A percentile compares a stretch with the other conserved stretches of the same genome.
phyloP scores from a whole-genome alignment of 148 eudicot genomes.

The Polygonum aviculare region DNA sequence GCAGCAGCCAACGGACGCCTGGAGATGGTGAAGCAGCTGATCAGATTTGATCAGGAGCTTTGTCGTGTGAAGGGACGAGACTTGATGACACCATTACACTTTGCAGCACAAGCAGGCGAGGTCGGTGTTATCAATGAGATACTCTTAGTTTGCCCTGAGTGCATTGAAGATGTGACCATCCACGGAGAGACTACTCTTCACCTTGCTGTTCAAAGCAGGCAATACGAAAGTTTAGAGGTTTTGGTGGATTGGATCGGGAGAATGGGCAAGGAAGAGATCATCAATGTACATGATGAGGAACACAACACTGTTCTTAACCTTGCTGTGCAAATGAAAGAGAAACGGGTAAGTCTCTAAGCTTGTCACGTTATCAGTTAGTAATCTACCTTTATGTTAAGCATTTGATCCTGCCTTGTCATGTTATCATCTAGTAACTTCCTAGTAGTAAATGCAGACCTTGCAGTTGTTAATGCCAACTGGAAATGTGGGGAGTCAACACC shows the following conservation, averaged over 20 bases:
- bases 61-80: conserved; percentile 35
- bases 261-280: conserved; percentile 22
- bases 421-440: no score
- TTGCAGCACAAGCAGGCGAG: conserved; percentile 42
- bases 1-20: conserved; percentile 39
- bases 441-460: conserved; percentile 27
- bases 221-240: conserved; percentile 27
- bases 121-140: conserved; percentile 22
- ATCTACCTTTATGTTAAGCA: no score
- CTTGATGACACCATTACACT: conserved; percentile 36
- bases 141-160: conserved; percentile 26
- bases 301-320: conserved; percentile 43
- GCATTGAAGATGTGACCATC: conserved; percentile 32
- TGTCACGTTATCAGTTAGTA: no score
- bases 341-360: conserved; percentile 31
- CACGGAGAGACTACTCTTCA: conserved; percentile 49
- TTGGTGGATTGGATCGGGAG: conserved; percentile 28
- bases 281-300: conserved; percentile 34
- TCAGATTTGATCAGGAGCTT: conserved; percentile 19
- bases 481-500: conserved; percentile 28
- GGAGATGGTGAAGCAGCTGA: conserved; percentile 38
- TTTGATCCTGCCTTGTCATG: no score
- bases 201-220: conserved; percentile 40
- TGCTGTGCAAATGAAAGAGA: conserved; percentile 42
- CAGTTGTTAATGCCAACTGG: conserved; percentile 22